Base-by-base conservation (phyloP, 73 alveolate genomes). In the Halteria grandinella region DNA sequence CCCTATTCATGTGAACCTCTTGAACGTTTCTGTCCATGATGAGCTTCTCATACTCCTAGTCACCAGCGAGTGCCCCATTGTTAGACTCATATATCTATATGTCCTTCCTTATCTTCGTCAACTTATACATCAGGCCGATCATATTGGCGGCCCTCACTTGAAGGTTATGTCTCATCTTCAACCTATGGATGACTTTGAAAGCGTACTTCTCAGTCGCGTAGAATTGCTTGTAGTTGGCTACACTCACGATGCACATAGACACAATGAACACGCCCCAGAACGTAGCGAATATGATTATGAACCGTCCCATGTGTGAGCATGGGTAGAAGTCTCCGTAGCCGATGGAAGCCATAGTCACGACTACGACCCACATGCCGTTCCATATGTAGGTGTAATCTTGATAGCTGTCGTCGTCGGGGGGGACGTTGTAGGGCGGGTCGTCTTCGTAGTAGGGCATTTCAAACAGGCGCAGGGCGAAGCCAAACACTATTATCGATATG, bases 301-400 rank as follows among this genome's bases (percentile, higher is more conserved):
- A 59, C 77, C 99, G 84, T 64, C 99, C 99, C 57, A 94, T 59
- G 55, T 91, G 95, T 15, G 99, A 90, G 51, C 93, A 87, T 11
- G 99, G 98, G 79, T 82, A 96, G 75, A 79, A 94, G 85, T 96
- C 99, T 37, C 99, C 99, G 86, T 89, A 96, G 50, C 99, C 99
- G 34, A 96, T 54, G 5, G 77, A 40, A 18, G 89, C 63, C 89
- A 77, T 77, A 11, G 89, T 77, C 17, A 77, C 89, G 14, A 63
- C 89, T 4, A 77, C 73, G 8, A 77, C 28, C 89, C 89, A 77
- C 77, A 71, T 40, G 1, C 82, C 89, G 34, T 77, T 77, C 18
- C 63, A 62, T 1, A 59, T 62, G 15, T 23, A 34, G 25, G 32
- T 53, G 36, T 51, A 77, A 36, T 60, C 89, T 48, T 77, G 41